Evolutionary conservation across 140 eudicot genomes (phyloP), one percentile per base, ranked within the genome.

Genomic region (Cichorium intybus): DNA sequence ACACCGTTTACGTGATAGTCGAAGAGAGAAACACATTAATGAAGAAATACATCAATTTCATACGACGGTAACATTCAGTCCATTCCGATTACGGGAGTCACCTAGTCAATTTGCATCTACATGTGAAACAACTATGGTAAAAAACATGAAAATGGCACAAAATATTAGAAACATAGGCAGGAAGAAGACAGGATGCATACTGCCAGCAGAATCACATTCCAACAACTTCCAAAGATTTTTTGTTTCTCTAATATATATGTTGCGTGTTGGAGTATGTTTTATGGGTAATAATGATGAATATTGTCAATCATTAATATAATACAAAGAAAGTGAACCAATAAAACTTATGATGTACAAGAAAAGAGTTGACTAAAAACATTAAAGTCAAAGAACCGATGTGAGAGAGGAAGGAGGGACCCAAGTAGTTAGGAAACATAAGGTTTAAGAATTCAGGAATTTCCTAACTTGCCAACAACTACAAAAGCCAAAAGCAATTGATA

Each of bases 381-480:
- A 60, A 70, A 31, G 81, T 76, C 80, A 72, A 69, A 64, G 37
- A 4, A 55, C 73, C 64, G 76, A 79, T 82, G 72, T 52, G 64
- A 60, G 39, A 56, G 14, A 10, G 43, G 43, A 35, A 2, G 29
- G 31, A 61, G 70, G 79, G 80, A 22, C 61, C 77, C 63, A 77
- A 70, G 81, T 70, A 65, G 90, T 84, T 80, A 77, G 72, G 86
- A 84, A 82, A 77, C 75, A 73, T 17, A 61, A 46, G 73, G 65
- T 66, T 79, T 79, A 75, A 78, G 75, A 60, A 78, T 66, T 50
- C 71, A 27, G 9, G 24, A 53, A 56, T 69, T 56, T 52, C 55
- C 59, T 56, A 62, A 63, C 64, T 69, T 60, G 35, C 61, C 35
- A 59, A 52, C 70, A 57, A 69, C 66, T 68, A 69, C 74, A 69